Evolutionary conservation across 345 rosid species (phyloP).

Genomic region (Pistacia atlantica): DNA sequence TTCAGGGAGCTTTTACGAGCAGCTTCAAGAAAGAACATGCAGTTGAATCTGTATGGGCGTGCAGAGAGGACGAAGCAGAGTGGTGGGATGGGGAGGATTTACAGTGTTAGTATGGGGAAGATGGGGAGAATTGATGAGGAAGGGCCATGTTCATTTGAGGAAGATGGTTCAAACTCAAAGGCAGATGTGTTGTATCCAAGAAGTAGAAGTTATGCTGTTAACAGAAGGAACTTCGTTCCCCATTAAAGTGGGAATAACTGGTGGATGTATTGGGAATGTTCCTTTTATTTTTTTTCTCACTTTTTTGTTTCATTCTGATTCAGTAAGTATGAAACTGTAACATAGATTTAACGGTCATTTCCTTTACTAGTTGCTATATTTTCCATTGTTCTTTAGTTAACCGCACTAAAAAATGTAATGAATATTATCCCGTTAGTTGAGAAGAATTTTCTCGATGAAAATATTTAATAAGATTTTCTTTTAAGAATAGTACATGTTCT

Average conservation of each 20-base stretch:
- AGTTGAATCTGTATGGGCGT: not conserved
- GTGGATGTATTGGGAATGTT: no score
- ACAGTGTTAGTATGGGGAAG: slow-evolving; percentile 51
- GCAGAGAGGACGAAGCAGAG: not conserved
- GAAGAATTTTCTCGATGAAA: no score
- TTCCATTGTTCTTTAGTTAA: no score
- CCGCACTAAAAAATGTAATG: no score
- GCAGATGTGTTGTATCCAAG: slow-evolving; percentile 9
- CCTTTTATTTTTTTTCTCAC: not conserved
- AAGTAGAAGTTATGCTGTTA: slow-evolving; percentile 15
- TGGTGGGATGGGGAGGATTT: slow-evolving; percentile 32
- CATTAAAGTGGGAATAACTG: not conserved
- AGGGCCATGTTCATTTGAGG: slow-evolving; percentile 43
- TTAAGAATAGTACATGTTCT: no score
- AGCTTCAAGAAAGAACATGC: slow-evolving; percentile 14
- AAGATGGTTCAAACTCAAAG: slow-evolving; percentile 3
- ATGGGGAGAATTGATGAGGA: slow-evolving; percentile 56
- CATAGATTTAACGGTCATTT: no score
- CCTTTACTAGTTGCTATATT: not conserved
- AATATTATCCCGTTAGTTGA: no score
- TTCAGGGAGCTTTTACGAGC: slow-evolving; percentile 20
- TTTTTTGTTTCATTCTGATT: not conserved
- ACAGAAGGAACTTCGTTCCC: slow-evolving; percentile 15
- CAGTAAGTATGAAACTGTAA: no score
- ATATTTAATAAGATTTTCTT: no score